These are phyloP conservation scores for Calonectria pteridis DNA, from an alignment of 2,329 filamentous ascomycete genomes.

Conservation along the genomic window DNA sequence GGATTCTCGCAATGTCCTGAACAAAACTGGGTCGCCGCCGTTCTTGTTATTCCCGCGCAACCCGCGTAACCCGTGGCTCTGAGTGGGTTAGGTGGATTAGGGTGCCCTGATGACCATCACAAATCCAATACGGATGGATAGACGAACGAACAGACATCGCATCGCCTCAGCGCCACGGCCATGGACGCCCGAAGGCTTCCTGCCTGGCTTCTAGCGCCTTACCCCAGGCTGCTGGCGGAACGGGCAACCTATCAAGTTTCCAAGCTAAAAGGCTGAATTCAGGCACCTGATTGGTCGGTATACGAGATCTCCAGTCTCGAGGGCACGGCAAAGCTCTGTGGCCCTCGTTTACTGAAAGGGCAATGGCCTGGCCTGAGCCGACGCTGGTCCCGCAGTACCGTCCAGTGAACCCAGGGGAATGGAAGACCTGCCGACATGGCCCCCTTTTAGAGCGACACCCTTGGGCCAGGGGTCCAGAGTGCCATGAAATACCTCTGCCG, in stretches of 20 bases:
- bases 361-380: conserved; percentile 29
- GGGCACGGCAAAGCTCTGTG: conserved; percentile 30
- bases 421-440: conserved; percentile 34
- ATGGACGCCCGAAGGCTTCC: conserved; percentile 30
- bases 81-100: no score
- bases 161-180: conserved; percentile 19
- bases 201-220: conserved; percentile 41
- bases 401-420: conserved; percentile 35
- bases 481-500: conserved; percentile 35
- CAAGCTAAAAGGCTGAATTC: conserved; percentile 22
- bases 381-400: conserved; percentile 35
- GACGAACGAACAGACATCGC: conserved; percentile 7
- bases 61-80: not conserved
- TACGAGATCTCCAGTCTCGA: conserved; percentile 27
- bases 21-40: conserved; percentile 14
- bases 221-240: conserved; percentile 37
- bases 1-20: not conserved
- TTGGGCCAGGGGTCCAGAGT: conserved; percentile 24
- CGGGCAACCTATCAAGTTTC: conserved; percentile 24
- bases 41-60: conserved; percentile 21
- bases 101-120: conserved; percentile 1
- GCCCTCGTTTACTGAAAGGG: conserved; percentile 36
- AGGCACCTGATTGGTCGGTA: conserved; percentile 27
- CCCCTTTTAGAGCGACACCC: conserved; percentile 33
- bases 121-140: not conserved